phyloP scores from a whole-genome alignment of 495 filamentous ascomycete genomes.

The Massariosphaeria phaeospora region DNA sequence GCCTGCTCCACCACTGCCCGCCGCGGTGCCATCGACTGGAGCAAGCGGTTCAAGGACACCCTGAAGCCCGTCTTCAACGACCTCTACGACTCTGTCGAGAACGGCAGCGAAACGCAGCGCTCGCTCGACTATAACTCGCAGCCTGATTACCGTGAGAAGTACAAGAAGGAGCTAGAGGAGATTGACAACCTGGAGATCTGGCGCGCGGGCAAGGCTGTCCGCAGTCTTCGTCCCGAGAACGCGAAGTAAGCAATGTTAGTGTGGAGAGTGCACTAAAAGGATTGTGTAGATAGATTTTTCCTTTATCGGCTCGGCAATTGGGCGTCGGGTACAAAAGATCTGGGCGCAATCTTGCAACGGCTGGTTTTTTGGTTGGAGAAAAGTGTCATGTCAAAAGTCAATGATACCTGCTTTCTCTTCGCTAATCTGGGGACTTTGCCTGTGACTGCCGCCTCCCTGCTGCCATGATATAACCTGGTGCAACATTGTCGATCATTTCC shows the following conservation, averaged over 20 bases:
- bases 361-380: no score
- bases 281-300: neutral
- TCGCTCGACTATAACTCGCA: slow-evolving; percentile 93
- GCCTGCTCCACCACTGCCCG: slow-evolving; percentile 98
- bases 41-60: slow-evolving; percentile 84
- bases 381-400: no score
- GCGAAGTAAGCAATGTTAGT: slow-evolving; percentile 56
- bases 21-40: slow-evolving; percentile 99
- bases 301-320: no score
- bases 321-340: no score
- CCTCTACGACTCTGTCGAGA: slow-evolving; percentile 84
- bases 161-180: slow-evolving; percentile 92
- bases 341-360: no score
- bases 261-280: neutral
- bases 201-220: slow-evolving; percentile 95
- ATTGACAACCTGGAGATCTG: slow-evolving; percentile 97
- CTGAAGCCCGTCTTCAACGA: slow-evolving; percentile 98
- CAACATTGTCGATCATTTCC: neutral
- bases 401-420: no score
- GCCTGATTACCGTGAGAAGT: slow-evolving; percentile 90
- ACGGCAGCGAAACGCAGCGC: slow-evolving; percentile 87
- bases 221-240: slow-evolving; percentile 85
- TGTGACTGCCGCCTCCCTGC: neutral
- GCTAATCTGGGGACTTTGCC: no score
- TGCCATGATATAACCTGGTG: neutral